Conservation (phyloP, 495 filamentous ascomycete species). For the Aspergillus cavernicola region DNA sequence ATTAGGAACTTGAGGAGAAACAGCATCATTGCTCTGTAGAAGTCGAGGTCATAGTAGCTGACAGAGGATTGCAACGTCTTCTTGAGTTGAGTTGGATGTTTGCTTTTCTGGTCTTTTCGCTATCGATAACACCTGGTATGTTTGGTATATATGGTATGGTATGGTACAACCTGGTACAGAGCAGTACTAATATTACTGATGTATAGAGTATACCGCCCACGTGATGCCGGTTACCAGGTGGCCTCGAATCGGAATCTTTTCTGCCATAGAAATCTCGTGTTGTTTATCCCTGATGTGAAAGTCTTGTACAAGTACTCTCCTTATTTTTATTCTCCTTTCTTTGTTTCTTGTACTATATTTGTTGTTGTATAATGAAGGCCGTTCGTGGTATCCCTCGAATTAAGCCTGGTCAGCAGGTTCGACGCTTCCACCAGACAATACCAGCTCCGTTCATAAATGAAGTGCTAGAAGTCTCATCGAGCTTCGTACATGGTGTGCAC, state of each 20-base stretch:
- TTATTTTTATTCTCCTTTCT: background rate
- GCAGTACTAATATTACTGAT: background rate
- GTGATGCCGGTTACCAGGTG: background rate
- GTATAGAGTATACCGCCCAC: conserved; percentile 5
- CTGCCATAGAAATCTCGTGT: conserved; percentile 4
- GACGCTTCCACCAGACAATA: conserved; percentile 46
- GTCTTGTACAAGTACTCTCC: background rate
- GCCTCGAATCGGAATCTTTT: conserved; percentile 8
- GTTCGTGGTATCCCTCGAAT: background rate
- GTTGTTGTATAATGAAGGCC: background rate
- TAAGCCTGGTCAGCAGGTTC: conserved; percentile 24
- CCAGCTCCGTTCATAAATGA: conserved; percentile 41
- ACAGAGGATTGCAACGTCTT: background rate
- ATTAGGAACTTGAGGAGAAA: conserved; percentile 33
- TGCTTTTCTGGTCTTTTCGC: conserved; percentile 14
- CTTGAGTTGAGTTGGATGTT: background rate
- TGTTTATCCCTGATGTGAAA: conserved; percentile 1
- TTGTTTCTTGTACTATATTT: background rate
- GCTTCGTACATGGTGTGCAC: conserved; percentile 61
- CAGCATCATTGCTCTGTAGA: conserved; percentile 28
- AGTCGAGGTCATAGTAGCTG: conserved; percentile 8
- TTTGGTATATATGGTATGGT: conserved; percentile 2
- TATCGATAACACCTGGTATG: conserved; percentile 12
- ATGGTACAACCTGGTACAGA: background rate
- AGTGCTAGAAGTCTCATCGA: conserved; percentile 47